Percentiles rank a stretch among this genome's conserved stretches.
Evolutionary conservation across 1,139 yeast genomes (phyloP).

Genomic region (Pichia sp.): DNA sequence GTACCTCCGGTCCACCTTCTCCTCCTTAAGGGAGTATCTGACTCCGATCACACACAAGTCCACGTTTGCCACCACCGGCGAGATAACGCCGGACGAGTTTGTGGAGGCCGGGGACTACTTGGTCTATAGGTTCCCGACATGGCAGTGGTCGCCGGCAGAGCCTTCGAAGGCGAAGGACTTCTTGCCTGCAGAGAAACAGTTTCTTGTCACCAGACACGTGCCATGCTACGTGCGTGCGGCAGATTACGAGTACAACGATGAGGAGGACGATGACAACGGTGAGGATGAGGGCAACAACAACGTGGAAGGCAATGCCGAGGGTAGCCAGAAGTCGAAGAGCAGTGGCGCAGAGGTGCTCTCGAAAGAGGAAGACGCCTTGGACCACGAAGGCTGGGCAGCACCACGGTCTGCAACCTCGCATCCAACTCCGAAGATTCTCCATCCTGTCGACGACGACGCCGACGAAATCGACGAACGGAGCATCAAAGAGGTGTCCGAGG

Average conservation of each 20-base stretch:
- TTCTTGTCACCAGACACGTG: constrained; percentile 79
- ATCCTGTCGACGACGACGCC: neutral
- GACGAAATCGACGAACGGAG: constrained; percentile 11
- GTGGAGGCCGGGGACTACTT: constrained; percentile 90
- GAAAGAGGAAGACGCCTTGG: constrained; percentile 19
- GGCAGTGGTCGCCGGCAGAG: constrained; percentile 87
- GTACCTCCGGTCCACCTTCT: constrained; percentile 65
- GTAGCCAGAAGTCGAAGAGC: neutral
- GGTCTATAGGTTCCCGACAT: constrained; percentile 88
- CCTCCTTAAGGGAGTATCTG: constrained; percentile 83
- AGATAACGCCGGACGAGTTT: constrained; percentile 90
- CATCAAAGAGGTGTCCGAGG: constrained; percentile 15
- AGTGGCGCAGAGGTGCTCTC: neutral
- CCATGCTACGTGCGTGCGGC: constrained; percentile 78
- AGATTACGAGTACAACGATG: constrained; percentile 42
- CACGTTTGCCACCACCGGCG: constrained; percentile 80
- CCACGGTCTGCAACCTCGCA: constrained; percentile 16
- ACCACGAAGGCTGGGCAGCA: constrained; percentile 57
- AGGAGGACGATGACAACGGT: constrained; percentile 34
- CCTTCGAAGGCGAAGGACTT: constrained; percentile 58
- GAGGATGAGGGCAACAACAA: constrained; percentile 19
- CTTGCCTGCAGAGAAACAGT: constrained; percentile 83
- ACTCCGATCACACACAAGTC: constrained; percentile 86
- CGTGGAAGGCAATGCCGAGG: constrained; percentile 1
- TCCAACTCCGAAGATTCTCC: neutral